A percentile compares a stretch with the other conserved stretches of the same genome.
These are phyloP conservation scores for Cystobasidium slooffiae DNA, from an alignment of 1,284 basidiomycete species.

Conservation along the genomic window DNA sequence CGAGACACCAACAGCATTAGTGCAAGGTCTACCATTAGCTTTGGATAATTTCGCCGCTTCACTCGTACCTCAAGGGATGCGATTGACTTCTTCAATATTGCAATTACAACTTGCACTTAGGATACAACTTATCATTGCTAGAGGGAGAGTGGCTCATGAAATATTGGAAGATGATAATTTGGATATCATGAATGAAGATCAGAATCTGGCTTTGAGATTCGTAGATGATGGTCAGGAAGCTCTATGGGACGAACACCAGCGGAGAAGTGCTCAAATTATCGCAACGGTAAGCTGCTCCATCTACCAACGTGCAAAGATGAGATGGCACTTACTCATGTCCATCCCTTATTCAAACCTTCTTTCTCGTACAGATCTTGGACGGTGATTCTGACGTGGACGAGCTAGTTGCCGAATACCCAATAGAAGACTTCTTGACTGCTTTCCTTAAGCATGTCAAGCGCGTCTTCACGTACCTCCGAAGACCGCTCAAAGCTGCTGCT, in stretches of 20 bases:
- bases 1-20: not conserved
- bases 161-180: slow-evolving; percentile 9
- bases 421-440: not conserved
- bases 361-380: not conserved
- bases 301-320: no score
- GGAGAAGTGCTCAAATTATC: not conserved
- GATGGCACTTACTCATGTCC: no score
- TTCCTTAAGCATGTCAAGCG: slow-evolving; percentile 17
- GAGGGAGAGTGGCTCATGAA: slow-evolving; percentile 2
- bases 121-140: slow-evolving; percentile 12
- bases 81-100: not conserved
- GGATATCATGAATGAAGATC: not conserved
- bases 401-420: not conserved
- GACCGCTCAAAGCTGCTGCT: not conserved
- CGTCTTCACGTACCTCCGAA: slow-evolving; percentile 1
- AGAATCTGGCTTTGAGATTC: not conserved
- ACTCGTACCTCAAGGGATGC: not conserved
- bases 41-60: slow-evolving; percentile 15
- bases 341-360: not conserved
- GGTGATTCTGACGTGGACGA: slow-evolving; percentile 2
- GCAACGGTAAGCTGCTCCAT: not conserved
- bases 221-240: slow-evolving; percentile 12
- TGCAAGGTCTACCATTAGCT: slow-evolving; percentile 6
- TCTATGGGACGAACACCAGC: not conserved
- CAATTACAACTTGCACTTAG: not conserved